These are phyloP conservation scores for Claviceps sp. DNA, from an alignment of 2,329 filamentous ascomycete species.

Conservation along the genomic window DNA sequence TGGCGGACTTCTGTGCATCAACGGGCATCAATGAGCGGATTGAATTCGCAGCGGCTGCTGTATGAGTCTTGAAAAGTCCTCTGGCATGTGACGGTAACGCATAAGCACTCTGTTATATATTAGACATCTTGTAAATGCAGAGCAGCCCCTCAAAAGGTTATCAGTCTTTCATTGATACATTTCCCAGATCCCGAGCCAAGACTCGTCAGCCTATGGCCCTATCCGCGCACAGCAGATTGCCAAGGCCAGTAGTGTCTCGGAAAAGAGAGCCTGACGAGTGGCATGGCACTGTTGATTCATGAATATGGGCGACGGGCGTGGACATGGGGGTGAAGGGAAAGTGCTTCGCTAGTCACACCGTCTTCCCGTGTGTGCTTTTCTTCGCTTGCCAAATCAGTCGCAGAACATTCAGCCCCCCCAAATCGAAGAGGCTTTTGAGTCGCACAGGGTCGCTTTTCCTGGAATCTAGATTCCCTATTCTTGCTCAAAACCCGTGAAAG, in stretches of 20 bases:
- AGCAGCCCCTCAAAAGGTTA: not conserved
- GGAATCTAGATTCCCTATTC: too few relatives aligned
- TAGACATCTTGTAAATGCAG: too few relatives aligned
- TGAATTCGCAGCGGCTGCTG: too few relatives aligned
- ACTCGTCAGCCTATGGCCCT: not conserved
- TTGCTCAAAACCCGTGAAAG: too few relatives aligned
- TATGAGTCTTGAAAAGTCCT: too few relatives aligned
- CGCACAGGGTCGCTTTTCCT: not conserved
- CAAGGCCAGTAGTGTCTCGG: slow-evolving; percentile 1
- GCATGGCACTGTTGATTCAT: not conserved
- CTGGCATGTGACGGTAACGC: too few relatives aligned
- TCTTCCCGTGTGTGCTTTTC: not conserved
- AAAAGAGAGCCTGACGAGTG: not conserved
- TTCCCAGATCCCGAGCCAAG: too few relatives aligned
- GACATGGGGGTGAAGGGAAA: not conserved
- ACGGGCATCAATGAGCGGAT: too few relatives aligned
- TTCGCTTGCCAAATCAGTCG: not conserved
- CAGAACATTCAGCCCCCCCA: not conserved
- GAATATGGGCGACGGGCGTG: not conserved
- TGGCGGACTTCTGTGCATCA: too few relatives aligned
- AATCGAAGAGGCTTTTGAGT: not conserved
- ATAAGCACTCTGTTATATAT: too few relatives aligned
- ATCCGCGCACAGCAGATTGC: slow-evolving; percentile 1
- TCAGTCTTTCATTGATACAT: too few relatives aligned
- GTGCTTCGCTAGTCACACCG: not conserved